phyloP scores from a whole-genome alignment of 306 rosid genomes.

The Malus sylvestris region DNA sequence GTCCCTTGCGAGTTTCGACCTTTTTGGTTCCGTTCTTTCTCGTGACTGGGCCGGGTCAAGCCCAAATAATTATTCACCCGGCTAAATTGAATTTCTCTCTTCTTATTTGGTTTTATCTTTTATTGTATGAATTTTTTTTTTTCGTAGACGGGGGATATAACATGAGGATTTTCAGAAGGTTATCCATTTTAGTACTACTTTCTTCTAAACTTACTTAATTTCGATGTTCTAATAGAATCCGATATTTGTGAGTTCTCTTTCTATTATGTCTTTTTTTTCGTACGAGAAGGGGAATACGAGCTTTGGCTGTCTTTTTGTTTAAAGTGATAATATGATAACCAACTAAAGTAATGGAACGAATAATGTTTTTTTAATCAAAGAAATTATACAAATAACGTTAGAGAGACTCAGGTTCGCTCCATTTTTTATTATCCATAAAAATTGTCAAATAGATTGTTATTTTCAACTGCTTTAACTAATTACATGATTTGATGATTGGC shows the following conservation, averaged over 20 bases:
- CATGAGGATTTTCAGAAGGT: no score
- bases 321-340: no score
- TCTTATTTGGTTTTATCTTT: neutral
- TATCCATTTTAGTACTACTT: no score
- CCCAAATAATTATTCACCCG: neutral
- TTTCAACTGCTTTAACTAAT: neutral
- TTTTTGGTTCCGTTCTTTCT: neutral
- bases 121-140: neutral
- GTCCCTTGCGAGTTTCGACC: neutral
- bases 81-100: neutral
- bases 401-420: fast-evolving
- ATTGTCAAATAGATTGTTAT: neutral
- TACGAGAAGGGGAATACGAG: neutral
- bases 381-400: neutral
- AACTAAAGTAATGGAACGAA: no score
- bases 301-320: no score
- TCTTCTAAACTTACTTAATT: no score
- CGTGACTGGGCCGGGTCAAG: neutral
- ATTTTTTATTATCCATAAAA: no score
- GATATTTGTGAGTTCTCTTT: no score
- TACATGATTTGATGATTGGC: neutral
- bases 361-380: no score
- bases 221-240: fast-evolving
- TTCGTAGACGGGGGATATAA: no score
- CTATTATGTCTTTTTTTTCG: no score